phyloP scores from a whole-genome alignment of 2,329 filamentous ascomycete species.

The Penicillium sumatraense region DNA sequence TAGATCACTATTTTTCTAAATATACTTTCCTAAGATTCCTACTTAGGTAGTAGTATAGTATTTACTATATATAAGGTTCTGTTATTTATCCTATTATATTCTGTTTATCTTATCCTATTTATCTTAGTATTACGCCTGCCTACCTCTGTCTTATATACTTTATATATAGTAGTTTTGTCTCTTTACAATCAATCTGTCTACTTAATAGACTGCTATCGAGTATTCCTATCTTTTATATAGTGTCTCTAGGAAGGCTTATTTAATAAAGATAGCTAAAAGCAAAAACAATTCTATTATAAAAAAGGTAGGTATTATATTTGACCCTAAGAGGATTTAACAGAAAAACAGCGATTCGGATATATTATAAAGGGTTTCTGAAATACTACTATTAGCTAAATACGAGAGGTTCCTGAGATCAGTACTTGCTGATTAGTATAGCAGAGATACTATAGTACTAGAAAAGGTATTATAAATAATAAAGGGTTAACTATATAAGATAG shows the following conservation, averaged over 20 bases:
- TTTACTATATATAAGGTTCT: too few species aligned
- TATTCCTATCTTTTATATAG: too few species aligned
- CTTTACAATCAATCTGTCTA: too few species aligned
- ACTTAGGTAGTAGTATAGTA: too few species aligned
- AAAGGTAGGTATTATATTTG: background rate
- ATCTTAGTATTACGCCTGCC: too few species aligned
- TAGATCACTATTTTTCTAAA: too few species aligned
- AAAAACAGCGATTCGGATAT: background rate
- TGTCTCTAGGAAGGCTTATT: background rate
- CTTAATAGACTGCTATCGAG: too few species aligned
- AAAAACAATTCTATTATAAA: background rate
- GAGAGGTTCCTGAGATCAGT: background rate
- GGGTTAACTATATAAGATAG: background rate
- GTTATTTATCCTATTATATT: too few species aligned
- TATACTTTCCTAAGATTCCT: too few species aligned
- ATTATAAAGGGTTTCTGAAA: background rate
- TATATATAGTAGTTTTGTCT: too few species aligned
- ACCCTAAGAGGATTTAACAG: background rate
- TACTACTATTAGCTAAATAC: background rate
- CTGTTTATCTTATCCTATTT: too few species aligned
- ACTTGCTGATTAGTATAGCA: background rate
- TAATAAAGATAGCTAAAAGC: background rate
- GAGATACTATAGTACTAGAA: background rate
- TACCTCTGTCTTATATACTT: too few species aligned
- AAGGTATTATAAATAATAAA: background rate